These are phyloP conservation scores for Fusarium kyushuense DNA, from an alignment of 2,329 filamentous ascomycete genomes.

Conservation along the genomic window DNA sequence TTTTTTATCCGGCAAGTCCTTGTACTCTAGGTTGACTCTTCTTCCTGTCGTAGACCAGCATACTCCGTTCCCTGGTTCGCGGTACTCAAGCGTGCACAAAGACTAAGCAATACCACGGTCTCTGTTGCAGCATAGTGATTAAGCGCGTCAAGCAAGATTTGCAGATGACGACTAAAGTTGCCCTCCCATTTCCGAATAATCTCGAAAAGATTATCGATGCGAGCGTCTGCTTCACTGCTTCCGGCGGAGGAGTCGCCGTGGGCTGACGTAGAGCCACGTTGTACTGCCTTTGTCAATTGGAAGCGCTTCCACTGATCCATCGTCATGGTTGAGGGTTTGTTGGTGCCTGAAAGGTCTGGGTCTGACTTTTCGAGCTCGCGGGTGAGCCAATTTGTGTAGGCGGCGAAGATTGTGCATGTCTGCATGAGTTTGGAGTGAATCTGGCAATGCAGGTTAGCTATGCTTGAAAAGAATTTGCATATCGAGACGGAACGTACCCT, in stretches of 20 bases:
- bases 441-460: slow-evolving; percentile 59
- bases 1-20: slow-evolving; percentile 7
- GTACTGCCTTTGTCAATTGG: slow-evolving; percentile 61
- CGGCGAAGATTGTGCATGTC: slow-evolving; percentile 93
- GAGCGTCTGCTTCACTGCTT: slow-evolving; percentile 52
- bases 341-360: slow-evolving; percentile 75
- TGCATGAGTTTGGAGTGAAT: slow-evolving; percentile 98
- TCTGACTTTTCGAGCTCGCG: slow-evolving; percentile 87
- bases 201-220: slow-evolving; percentile 84
- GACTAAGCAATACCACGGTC: slow-evolving; percentile 90
- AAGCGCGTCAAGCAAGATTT: slow-evolving; percentile 92
- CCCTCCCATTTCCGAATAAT: slow-evolving; percentile 92
- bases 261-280: slow-evolving; percentile 51
- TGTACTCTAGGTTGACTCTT: slow-evolving; percentile 56
- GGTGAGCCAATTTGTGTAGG: slow-evolving; percentile 87
- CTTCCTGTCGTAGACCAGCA: slow-evolving; percentile 69
- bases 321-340: slow-evolving; percentile 70
- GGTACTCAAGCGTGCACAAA: slow-evolving; percentile 85
- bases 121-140: slow-evolving; percentile 98
- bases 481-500: slow-evolving; percentile 68
- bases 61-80: slow-evolving; percentile 81
- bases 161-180: slow-evolving; percentile 91
- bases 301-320: slow-evolving; percentile 71
- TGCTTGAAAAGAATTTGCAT: not conserved
- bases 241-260: slow-evolving; percentile 53